Base-by-base conservation (phyloP, 768 basidiomycete species). In the Kwoniella botswanensis region DNA sequence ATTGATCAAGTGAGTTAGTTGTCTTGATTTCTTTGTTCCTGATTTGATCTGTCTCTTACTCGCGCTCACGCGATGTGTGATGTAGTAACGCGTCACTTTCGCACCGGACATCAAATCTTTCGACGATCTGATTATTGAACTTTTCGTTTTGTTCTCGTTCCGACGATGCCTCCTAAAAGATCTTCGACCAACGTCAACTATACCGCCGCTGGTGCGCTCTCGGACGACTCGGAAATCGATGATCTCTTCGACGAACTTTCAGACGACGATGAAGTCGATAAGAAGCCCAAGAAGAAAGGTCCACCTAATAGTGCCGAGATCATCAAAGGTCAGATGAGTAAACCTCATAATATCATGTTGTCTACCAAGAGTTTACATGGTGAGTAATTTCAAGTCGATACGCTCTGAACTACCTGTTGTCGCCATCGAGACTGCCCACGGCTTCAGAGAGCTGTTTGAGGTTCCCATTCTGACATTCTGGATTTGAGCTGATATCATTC, bases 291-390 rank as follows among this genome's bases (percentile, higher is more conserved):
- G 55, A 52, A 63, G 10, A 65, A 65, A n/a, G 60, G 44, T 7
- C 26, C 44, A 7, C 57, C 63, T 22, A 44, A 41, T 22, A 50
- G 56, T 12, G 54, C 24, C 35, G 35, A n/a, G 44, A 52, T 65
- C 42, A 29, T 70, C 7, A 64, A 70, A 57, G 68, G 68, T 12
- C 50, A 58, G 41, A 22, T 70, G 54, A 46, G 58, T 6, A 29
- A 43, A 61, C 75, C 77, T 10, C 53, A 70, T 42, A 63, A 74
- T 50, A 50, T 56, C 18, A 67, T 58, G 4, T 42, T 71, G 10
- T 68, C 61, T 59, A 52, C 66, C n/a, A 76, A 71, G 62, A 69
- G 64, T 18, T 35, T 78, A 22, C 77, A 78, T 60, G 75, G 77
- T 78, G 55, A 72, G 77, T 74, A 24, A 18, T 18, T 4, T 6